Evolutionary conservation across 495 filamentous ascomycete species (phyloP).

Genomic region (Xylaria grammica): DNA sequence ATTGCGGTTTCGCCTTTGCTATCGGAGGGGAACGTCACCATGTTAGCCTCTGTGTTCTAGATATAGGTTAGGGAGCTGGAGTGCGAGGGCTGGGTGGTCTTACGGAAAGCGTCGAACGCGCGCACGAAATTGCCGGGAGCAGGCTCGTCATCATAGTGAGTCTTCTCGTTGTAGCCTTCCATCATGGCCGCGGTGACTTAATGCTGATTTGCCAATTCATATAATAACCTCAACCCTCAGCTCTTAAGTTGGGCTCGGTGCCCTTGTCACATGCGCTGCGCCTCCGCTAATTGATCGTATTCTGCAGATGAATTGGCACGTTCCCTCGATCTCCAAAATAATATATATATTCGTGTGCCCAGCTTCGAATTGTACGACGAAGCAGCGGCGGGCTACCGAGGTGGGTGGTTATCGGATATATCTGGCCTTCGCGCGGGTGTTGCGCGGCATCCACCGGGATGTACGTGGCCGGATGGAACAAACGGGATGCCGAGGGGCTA

Average conservation of each 20-base stretch:
- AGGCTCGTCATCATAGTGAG: conserved; percentile 76
- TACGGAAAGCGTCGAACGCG: conserved; percentile 98
- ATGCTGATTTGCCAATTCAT: not conserved
- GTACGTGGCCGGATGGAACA: too few species aligned
- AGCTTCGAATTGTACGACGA: too few species aligned
- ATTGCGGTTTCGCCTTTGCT: conserved; percentile 97
- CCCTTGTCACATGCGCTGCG: conserved; percentile 5
- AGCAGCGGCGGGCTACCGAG: too few species aligned
- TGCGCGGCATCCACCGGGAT: too few species aligned
- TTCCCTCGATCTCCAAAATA: too few species aligned
- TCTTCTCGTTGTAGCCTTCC: conserved; percentile 67
- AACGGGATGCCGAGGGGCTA: not conserved
- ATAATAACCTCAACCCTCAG: not conserved
- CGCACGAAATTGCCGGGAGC: conserved; percentile 70
- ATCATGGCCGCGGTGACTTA: conserved; percentile 37
- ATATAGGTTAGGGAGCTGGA: conserved; percentile 1
- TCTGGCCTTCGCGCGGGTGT: too few species aligned
- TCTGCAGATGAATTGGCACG: not conserved
- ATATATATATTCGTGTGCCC: too few species aligned
- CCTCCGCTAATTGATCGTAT: not conserved
- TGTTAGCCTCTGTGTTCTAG: conserved; percentile 31
- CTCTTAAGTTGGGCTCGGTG: conserved; percentile 3
- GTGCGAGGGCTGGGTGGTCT: conserved; percentile 1
- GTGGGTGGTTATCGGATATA: too few species aligned
- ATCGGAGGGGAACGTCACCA: conserved; percentile 9